Evolutionary conservation across 2,329 filamentous ascomycete genomes (phyloP).

Genomic region (Hypoxylon sp.): DNA sequence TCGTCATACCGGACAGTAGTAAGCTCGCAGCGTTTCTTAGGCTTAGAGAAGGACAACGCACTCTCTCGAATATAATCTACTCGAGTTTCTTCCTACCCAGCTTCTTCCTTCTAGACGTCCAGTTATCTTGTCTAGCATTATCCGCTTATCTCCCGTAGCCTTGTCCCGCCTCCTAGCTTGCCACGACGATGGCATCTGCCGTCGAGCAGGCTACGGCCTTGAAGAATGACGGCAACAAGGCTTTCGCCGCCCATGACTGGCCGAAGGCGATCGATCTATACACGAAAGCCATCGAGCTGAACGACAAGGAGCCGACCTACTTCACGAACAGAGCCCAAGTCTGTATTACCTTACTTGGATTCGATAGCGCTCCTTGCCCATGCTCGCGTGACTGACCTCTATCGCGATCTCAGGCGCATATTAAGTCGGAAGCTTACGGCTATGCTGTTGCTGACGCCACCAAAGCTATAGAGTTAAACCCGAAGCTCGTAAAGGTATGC

Average conservation of each 20-base stretch:
- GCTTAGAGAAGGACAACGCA: not conserved
- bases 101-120: not conserved
- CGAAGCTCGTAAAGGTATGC: constrained; percentile 84
- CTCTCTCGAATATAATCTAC: not conserved
- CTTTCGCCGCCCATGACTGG: constrained; percentile 90
- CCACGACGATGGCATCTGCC: constrained; percentile 50
- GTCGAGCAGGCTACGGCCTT: constrained; percentile 78
- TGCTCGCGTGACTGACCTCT: constrained; percentile 60
- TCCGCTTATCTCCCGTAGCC: not conserved
- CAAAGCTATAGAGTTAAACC: constrained; percentile 89
- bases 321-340: constrained; percentile 96
- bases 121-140: not conserved
- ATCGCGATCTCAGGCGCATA: constrained; percentile 72
- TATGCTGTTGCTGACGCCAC: constrained; percentile 91
- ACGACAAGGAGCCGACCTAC: constrained; percentile 86
- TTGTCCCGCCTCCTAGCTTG: constrained; percentile 2
- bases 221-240: constrained; percentile 95
- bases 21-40: not conserved
- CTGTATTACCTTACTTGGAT: constrained; percentile 22
- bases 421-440: constrained; percentile 94
- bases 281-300: constrained; percentile 83
- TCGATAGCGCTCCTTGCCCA: constrained; percentile 41
- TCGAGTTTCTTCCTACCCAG: not conserved
- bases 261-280: constrained; percentile 82
- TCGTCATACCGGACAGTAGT: not conserved